A percentile compares a stretch with the other conserved stretches of the same genome.
phyloP scores from a whole-genome alignment of 352 stramenopile genomes.

The Pythium utonaiense region DNA sequence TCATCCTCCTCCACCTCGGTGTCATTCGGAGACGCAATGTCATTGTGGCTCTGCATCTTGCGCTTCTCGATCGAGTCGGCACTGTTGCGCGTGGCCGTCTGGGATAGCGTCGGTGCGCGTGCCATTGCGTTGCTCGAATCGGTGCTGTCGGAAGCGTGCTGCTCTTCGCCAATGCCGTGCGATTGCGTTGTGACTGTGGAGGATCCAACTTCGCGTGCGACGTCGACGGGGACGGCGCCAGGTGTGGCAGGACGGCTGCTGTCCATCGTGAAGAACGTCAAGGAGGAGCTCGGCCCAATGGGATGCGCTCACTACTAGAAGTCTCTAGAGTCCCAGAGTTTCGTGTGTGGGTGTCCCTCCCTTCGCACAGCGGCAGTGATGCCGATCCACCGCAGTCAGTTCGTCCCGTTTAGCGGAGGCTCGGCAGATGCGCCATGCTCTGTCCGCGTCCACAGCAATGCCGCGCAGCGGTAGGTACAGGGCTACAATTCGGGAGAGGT shows the following conservation, averaged over 20 bases:
- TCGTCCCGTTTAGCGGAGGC: constrained; percentile 15
- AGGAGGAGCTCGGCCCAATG: constrained; percentile 1
- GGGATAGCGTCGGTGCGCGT: constrained; percentile 6
- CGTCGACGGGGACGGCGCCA: neutral
- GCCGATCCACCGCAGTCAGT: constrained; percentile 18
- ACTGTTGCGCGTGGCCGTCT: neutral
- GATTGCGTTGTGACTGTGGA: constrained; percentile 2
- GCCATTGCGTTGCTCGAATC: neutral
- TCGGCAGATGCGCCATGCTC: constrained; percentile 7
- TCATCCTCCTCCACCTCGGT: constrained; percentile 28
- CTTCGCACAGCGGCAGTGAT: neutral
- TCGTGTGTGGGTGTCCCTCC: neutral
- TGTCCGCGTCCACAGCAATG: constrained; percentile 7
- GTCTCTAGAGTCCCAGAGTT: neutral
- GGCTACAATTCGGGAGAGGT: constrained; percentile 21
- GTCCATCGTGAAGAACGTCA: neutral
- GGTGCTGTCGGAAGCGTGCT: neutral
- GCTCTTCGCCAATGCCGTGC: neutral
- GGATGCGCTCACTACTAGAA: neutral
- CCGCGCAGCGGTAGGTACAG: neutral
- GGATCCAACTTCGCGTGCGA: neutral
- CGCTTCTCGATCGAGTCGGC: constrained; percentile 1
- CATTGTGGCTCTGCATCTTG: neutral
- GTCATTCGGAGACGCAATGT: constrained; percentile 20
- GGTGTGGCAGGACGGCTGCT: neutral